Percentiles rank a stretch among this genome's conserved stretches.
Conservation (phyloP, 2,329 filamentous ascomycete genomes). For the Venturia pyrina region DNA sequence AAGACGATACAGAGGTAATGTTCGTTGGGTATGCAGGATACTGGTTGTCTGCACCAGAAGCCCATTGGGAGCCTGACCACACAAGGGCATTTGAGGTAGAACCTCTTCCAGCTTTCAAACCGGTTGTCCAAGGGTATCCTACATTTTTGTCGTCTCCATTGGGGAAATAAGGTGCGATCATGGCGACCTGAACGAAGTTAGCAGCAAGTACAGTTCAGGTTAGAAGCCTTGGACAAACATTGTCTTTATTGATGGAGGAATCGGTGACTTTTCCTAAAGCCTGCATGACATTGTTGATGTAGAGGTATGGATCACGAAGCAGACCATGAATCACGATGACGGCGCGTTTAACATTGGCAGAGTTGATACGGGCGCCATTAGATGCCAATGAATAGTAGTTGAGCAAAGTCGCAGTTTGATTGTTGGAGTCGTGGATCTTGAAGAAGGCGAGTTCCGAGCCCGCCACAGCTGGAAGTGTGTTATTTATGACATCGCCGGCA, state of each 20-base stretch:
- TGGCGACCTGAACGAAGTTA: slow-evolving; percentile 4
- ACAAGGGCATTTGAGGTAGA: slow-evolving; percentile 7
- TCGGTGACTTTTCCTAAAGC: too few species aligned
- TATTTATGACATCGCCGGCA: slow-evolving; percentile 9
- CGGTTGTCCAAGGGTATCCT: slow-evolving; percentile 4
- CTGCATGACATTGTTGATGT: slow-evolving; percentile 13
- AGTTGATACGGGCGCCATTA: not conserved
- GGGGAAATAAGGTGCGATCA: slow-evolving; percentile 14
- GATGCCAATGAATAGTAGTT: slow-evolving; percentile 13
- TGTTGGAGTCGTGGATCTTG: slow-evolving; percentile 11
- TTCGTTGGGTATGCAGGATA: slow-evolving; percentile 10
- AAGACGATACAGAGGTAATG: slow-evolving; percentile 10
- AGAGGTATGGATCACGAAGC: slow-evolving; percentile 12
- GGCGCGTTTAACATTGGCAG: slow-evolving; percentile 8
- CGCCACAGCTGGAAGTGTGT: slow-evolving; percentile 8
- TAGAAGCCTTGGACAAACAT: not conserved
- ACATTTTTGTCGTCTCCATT: slow-evolving; percentile 14
- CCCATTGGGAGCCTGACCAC: slow-evolving; percentile 13
- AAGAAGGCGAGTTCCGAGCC: slow-evolving; percentile 13
- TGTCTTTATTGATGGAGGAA: not conserved
- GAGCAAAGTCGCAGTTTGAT: slow-evolving; percentile 11
- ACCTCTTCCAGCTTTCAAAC: not conserved
- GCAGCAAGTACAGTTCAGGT: not conserved
- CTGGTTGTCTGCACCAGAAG: slow-evolving; percentile 11
- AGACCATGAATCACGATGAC: slow-evolving; percentile 13